Evolutionary conservation across 257 asterid genomes (phyloP).

Genomic region (Solanum chmielewskii): DNA sequence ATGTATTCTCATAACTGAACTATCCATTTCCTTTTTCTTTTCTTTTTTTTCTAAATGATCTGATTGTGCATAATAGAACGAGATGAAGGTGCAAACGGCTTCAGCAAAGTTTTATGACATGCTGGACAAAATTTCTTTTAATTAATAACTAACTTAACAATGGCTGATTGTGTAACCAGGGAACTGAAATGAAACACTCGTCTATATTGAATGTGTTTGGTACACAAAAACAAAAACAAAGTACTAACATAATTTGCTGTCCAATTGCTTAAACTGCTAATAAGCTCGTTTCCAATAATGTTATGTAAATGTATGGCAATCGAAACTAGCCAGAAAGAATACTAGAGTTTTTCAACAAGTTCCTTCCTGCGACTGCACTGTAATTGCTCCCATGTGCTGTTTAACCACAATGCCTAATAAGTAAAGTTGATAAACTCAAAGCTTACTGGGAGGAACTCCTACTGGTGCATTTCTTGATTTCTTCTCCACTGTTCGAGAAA

Average conservation of each 20-base stretch:
- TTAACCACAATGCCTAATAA: not conserved
- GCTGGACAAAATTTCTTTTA: not conserved
- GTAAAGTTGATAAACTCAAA: constrained; percentile 5
- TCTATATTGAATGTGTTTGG: not conserved
- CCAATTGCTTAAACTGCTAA: not conserved
- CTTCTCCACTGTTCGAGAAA: constrained; percentile 60
- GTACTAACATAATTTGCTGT: not conserved
- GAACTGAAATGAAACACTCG: not conserved
- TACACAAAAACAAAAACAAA: not conserved
- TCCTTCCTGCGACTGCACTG: not conserved
- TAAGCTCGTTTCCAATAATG: not conserved
- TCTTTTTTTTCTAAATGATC: not conserved
- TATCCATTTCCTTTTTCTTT: not conserved
- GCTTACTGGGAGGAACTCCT: constrained; percentile 64
- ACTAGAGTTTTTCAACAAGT: not conserved
- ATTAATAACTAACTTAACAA: not conserved
- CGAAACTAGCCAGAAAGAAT: not conserved
- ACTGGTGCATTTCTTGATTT: constrained; percentile 53
- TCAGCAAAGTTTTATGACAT: not conserved
- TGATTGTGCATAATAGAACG: not conserved
- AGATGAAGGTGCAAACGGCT: not conserved
- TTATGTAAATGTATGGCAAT: not conserved
- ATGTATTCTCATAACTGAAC: not conserved
- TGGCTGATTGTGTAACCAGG: not conserved
- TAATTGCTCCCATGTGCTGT: not conserved